Evolutionary conservation across 805 yeast species (phyloP), one percentile per base, ranked within the genome.

Genomic region (Candida pseudofarinosa): DNA sequence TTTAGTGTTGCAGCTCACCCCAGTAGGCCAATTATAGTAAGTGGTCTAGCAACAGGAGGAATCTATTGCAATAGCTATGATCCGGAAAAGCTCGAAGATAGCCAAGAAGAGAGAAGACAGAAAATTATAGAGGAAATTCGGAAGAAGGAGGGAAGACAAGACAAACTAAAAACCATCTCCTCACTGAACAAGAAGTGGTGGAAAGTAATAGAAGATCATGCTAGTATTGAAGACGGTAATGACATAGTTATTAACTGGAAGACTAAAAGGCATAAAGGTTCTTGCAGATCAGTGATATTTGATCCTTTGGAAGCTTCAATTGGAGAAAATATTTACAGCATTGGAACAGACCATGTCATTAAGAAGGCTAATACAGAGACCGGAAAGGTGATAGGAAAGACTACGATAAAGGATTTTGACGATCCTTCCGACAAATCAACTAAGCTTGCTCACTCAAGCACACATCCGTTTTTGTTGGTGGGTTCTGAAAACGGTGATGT

Each of bases 241-340:
- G 62, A 60, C 10, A 51, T 68, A 15, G 56, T 71, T 3, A 57
- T 63, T 3, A 54, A 74, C 19, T 91, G 99, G 99, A 78, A 83
- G 42, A 90, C 97, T 0, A 86, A 79, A 54, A 76, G 98, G 58
- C 98, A 91, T 58, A 89, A 88, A 60, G 90, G 88, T 1, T 83
- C 95, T 49, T 88, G 95, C 46, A 68, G 99, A 35, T 78, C 85
- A 3, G 66, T 87, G 2, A 67, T 78, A 5, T 82, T 88, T 59
- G 86, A 81, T 46, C 77, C 80, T 3, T 68, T 75, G 1, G 67
- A 59, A 35, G 43, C 48, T 15, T 58, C 64, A 2, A 49, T 59
- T 4, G 88, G 88, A 2, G 73, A 74, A 23, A 61, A 62, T 43
- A 41, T 89, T 0, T 86, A 71, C 54, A 74, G 95, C 0, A 79